These are phyloP conservation scores for Parastagonospora nodorum DNA, from an alignment of 2,329 filamentous ascomycete species.

Conservation along the genomic window DNA sequence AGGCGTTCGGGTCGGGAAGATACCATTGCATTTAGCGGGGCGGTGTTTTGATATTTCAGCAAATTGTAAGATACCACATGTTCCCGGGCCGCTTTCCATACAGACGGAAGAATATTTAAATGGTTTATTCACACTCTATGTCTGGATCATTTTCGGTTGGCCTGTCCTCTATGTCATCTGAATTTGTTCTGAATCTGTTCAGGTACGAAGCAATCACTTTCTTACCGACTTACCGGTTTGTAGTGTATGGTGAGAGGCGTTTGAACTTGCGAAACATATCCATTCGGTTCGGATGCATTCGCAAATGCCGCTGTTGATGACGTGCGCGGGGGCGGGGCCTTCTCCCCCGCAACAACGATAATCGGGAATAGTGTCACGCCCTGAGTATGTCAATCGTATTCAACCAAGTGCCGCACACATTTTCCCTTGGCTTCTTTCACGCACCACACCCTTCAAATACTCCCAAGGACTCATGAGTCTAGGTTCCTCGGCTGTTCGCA, in stretches of 20 bases:
- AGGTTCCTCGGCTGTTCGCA: conserved; percentile 11
- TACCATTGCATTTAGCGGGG: conserved; percentile 23
- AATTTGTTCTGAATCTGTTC: too few species aligned
- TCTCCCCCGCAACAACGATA: not conserved
- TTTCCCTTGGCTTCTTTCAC: not conserved
- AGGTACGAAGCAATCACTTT: too few species aligned
- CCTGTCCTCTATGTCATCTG: too few species aligned
- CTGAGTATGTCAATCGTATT: not conserved
- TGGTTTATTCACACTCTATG: too few species aligned
- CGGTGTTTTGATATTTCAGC: conserved; percentile 11
- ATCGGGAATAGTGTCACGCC: not conserved
- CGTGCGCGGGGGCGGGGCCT: not conserved
- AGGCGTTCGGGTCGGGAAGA: conserved; percentile 7
- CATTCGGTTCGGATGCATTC: too few species aligned
- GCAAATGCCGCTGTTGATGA: not conserved
- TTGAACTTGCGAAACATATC: too few species aligned
- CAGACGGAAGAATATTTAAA: too few species aligned
- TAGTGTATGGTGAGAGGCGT: too few species aligned
- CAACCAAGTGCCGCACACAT: not conserved
- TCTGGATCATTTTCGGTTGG: too few species aligned
- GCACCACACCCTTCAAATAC: not conserved
- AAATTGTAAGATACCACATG: conserved; percentile 11
- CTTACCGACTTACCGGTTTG: too few species aligned
- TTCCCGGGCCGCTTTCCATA: too few species aligned
- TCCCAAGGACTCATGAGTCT: conserved; percentile 21